Evolutionary conservation across 2,329 filamentous ascomycete genomes (phyloP).

Genomic region (Hymenoscyphus fraxineus): DNA sequence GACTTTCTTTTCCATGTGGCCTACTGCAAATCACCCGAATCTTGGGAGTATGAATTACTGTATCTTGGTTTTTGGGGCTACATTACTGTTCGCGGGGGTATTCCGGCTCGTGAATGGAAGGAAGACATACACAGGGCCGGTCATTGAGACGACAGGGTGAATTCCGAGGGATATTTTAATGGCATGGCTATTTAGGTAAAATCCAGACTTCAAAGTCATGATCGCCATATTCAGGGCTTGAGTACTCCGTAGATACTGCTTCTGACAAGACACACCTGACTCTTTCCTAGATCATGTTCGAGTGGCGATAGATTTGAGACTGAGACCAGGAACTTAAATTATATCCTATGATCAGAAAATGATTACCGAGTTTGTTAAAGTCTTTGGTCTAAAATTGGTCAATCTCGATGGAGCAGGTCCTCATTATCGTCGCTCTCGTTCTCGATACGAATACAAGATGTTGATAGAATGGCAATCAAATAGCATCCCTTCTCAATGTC

Average conservation of each 20-base stretch:
- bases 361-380: too few species aligned
- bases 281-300: background rate
- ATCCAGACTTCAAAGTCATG: too few species aligned
- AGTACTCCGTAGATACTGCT: too few species aligned
- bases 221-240: too few species aligned
- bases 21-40: background rate
- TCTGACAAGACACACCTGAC: too few species aligned
- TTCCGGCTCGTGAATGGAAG: constrained; percentile 12
- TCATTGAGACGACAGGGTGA: background rate
- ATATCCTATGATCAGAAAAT: too few species aligned
- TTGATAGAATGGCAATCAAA: background rate
- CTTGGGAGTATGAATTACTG: constrained; percentile 12
- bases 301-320: background rate
- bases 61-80: constrained; percentile 8
- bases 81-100: constrained; percentile 3
- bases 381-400: background rate
- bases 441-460: background rate
- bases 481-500: constrained; percentile 4
- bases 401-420: constrained; percentile 1
- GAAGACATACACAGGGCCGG: constrained; percentile 12
- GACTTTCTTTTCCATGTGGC: constrained; percentile 15
- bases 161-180: background rate
- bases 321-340: too few species aligned
- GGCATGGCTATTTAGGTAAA: too few species aligned
- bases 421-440: background rate